A percentile compares a stretch with the other conserved stretches of the same genome.
These are phyloP conservation scores for Zoysia japonica DNA, from an alignment of 176 grass and related monocot species.

Conservation along the genomic window DNA sequence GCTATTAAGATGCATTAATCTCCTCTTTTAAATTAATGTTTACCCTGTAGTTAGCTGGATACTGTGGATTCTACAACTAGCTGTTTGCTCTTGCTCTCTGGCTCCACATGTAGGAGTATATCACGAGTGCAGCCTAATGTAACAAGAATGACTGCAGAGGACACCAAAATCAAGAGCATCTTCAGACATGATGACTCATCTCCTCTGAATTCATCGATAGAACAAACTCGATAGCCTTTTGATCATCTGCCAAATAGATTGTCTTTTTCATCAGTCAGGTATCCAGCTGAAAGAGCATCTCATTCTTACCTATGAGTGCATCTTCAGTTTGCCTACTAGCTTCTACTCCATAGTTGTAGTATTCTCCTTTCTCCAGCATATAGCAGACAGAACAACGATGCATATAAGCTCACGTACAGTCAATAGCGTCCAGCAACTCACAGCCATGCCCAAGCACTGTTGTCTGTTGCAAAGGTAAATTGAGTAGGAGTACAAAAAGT, in stretches of 20 bases:
- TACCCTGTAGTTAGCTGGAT: conserved; percentile 9
- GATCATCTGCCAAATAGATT: conserved; percentile 35
- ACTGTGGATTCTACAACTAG: neutral
- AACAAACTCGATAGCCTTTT: conserved; percentile 33
- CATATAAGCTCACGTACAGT: neutral
- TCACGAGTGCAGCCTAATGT: neutral
- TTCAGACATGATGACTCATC: conserved; percentile 26
- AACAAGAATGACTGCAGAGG: conserved; percentile 31
- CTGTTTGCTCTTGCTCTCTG: neutral
- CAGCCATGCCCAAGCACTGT: conserved; percentile 14
- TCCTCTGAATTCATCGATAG: conserved; percentile 15
- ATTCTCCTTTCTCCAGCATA: neutral
- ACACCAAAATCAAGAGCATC: conserved; percentile 17
- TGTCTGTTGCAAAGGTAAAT: conserved; percentile 13
- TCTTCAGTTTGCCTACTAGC: neutral
- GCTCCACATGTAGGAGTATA: neutral
- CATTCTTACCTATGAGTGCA: conserved; percentile 22
- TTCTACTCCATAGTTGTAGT: too few species aligned
- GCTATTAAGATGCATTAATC: neutral
- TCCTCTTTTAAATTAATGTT: neutral
- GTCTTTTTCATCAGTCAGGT: conserved; percentile 37
- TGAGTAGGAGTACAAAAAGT: conserved; percentile 37
- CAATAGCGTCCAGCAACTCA: conserved; percentile 12
- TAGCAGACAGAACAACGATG: conserved; percentile 2
- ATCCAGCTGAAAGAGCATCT: conserved; percentile 22